Conservation (phyloP, 768 basidiomycete genomes). For the Collybia mongolica region DNA sequence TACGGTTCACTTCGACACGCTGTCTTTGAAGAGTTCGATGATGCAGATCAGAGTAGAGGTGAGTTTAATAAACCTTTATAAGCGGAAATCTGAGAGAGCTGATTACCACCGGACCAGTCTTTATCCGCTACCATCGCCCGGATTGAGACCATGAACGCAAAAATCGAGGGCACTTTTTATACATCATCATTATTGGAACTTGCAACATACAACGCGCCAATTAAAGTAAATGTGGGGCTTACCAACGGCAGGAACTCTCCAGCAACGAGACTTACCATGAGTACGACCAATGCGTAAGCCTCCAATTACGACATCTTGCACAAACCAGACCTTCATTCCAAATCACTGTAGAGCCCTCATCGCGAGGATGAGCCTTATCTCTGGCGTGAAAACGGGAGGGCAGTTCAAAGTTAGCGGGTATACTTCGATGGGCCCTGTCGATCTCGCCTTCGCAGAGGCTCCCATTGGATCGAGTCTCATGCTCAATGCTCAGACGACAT, state of each 20-base stretch:
- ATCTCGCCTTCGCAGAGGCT: constrained; percentile 9
- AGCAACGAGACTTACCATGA: constrained; percentile 22
- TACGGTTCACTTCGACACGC: constrained; percentile 24
- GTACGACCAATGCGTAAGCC: constrained; percentile 40
- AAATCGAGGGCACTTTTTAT: constrained; percentile 46
- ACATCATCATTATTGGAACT: constrained; percentile 26
- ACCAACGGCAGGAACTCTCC: constrained; percentile 22
- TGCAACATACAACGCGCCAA: constrained; percentile 37
- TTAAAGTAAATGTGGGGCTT: constrained; percentile 38
- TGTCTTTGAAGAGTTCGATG: too few species aligned
- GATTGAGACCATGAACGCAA: constrained; percentile 38
- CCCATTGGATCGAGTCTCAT: constrained; percentile 13
- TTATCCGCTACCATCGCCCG: constrained; percentile 24
- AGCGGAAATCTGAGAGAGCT: constrained; percentile 8
- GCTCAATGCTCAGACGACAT: constrained; percentile 15
- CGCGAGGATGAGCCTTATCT: constrained; percentile 5
- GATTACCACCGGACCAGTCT: constrained; percentile 29
- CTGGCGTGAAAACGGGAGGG: constrained; percentile 6
- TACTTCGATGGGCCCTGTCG: constrained; percentile 11
- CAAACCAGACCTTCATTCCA: background rate
- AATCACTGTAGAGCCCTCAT: constrained; percentile 6
- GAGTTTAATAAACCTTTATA: background rate
- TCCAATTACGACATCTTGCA: background rate
- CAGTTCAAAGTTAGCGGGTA: constrained; percentile 11
- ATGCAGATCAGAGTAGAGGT: too few species aligned